Evolutionary conservation across 352 stramenopile genomes (phyloP).

Genomic region (Pythium coloratum): DNA sequence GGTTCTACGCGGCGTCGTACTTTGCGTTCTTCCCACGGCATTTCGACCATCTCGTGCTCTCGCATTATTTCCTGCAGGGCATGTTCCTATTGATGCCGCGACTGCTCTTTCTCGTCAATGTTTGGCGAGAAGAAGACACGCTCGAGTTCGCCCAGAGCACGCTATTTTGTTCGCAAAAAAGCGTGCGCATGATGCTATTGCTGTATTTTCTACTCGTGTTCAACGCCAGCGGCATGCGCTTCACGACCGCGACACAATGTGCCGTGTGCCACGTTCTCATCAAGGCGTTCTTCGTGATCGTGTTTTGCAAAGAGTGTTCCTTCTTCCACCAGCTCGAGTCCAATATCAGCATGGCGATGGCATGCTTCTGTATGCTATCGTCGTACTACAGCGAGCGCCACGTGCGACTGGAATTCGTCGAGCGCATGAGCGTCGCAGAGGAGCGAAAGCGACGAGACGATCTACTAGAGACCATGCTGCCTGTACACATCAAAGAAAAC

Average conservation of each 20-base stretch:
- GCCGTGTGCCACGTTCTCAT: conserved; percentile 42
- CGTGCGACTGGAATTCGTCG: conserved; percentile 65
- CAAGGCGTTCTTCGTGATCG: conserved; percentile 50
- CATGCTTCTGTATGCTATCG: conserved; percentile 67
- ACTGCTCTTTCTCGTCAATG: conserved; percentile 39
- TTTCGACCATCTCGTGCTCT: conserved; percentile 54
- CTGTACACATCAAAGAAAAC: conserved; percentile 74
- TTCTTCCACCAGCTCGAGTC: conserved; percentile 52
- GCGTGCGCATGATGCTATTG: conserved; percentile 50
- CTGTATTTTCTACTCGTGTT: conserved; percentile 62
- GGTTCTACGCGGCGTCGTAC: conserved; percentile 45
- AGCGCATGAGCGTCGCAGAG: conserved; percentile 56
- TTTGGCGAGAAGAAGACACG: conserved; percentile 31
- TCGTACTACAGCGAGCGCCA: conserved; percentile 66
- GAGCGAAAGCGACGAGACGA: conserved; percentile 71
- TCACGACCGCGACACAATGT: conserved; percentile 56
- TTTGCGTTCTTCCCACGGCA: conserved; percentile 42
- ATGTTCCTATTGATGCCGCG: conserved; percentile 51
- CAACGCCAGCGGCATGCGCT: conserved; percentile 68
- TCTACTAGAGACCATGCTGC: conserved; percentile 74
- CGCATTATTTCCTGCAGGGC: conserved; percentile 51
- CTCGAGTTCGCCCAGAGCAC: conserved; percentile 22
- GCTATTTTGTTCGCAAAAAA: conserved; percentile 61
- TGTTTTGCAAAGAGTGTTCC: conserved; percentile 50
- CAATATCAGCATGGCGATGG: conserved; percentile 50